Conservation (phyloP, 2,329 filamentous ascomycete species). For the Coleophoma crateriformis region DNA sequence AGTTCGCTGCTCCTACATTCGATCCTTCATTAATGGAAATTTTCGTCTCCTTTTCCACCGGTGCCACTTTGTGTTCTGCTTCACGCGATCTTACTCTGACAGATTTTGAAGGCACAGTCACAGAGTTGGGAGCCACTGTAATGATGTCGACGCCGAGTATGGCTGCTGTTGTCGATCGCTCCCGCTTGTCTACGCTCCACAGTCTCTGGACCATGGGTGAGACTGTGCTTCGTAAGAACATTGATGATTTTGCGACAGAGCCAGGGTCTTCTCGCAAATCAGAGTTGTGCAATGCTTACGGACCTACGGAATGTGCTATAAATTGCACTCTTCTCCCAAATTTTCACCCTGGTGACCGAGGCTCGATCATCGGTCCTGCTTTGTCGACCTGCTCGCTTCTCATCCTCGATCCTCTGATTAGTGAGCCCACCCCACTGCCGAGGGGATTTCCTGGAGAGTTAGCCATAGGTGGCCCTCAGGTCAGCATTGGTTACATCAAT, state of each 20-base stretch:
- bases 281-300: slow-evolving; percentile 49
- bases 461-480: slow-evolving; percentile 40
- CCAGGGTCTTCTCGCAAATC: slow-evolving; percentile 26
- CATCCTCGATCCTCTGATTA: slow-evolving; percentile 26
- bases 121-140: background rate
- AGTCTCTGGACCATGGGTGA: background rate
- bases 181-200: background rate
- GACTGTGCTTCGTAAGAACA: background rate
- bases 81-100: slow-evolving; percentile 23
- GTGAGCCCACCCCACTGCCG: slow-evolving; percentile 12
- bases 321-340: slow-evolving; percentile 3
- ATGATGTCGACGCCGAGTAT: background rate
- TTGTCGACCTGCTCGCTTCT: slow-evolving; percentile 19
- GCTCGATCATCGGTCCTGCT: background rate
- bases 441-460: slow-evolving; percentile 24
- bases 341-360: slow-evolving; percentile 49
- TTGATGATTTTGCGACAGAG: slow-evolving; percentile 14
- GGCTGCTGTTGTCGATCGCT: background rate
- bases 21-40: slow-evolving; percentile 24
- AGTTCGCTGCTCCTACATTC: slow-evolving; percentile 23
- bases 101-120: slow-evolving; percentile 20
- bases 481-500: slow-evolving; percentile 53
- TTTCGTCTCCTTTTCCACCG: slow-evolving; percentile 20
- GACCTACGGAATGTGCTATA: slow-evolving; percentile 77
- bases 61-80: slow-evolving; percentile 24